Conservation (phyloP, 495 filamentous ascomycete genomes). For the Mycothermus thermophilus region DNA sequence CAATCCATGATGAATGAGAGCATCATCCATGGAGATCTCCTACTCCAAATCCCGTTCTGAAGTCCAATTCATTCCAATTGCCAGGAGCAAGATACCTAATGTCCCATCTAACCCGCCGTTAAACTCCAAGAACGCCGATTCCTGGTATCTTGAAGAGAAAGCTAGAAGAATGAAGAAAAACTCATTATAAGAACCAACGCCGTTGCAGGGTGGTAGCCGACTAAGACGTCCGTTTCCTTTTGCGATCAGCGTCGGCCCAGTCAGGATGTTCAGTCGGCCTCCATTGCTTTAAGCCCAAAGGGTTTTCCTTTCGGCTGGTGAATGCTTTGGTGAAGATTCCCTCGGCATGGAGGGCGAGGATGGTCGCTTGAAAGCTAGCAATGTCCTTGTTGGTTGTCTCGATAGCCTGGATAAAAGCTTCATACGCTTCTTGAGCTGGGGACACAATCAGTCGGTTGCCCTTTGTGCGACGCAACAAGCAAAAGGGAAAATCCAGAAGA, state of each 20-base stretch:
- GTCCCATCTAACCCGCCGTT: too few species aligned
- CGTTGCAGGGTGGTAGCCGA: too few species aligned
- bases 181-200: too few species aligned
- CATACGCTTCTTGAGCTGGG: slow-evolving; percentile 27
- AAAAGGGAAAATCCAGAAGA: background rate
- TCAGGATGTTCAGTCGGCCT: slow-evolving; percentile 33
- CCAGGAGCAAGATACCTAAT: too few species aligned
- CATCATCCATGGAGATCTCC: too few species aligned
- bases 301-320: slow-evolving; percentile 31
- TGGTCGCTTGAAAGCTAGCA: slow-evolving; percentile 25
- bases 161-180: too few species aligned
- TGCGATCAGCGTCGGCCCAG: slow-evolving; percentile 21
- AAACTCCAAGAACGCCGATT: background rate
- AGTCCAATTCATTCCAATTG: too few species aligned
- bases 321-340: slow-evolving; percentile 27
- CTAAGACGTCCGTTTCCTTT: background rate
- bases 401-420: slow-evolving; percentile 25
- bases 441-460: slow-evolving; percentile 5
- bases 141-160: background rate
- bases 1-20: too few species aligned
- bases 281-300: slow-evolving; percentile 38
- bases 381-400: slow-evolving; percentile 27
- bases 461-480: background rate
- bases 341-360: slow-evolving; percentile 26
- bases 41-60: too few species aligned